These are phyloP conservation scores for Penicillium sp. DNA, from an alignment of 2,329 filamentous ascomycete species.

Conservation along the genomic window DNA sequence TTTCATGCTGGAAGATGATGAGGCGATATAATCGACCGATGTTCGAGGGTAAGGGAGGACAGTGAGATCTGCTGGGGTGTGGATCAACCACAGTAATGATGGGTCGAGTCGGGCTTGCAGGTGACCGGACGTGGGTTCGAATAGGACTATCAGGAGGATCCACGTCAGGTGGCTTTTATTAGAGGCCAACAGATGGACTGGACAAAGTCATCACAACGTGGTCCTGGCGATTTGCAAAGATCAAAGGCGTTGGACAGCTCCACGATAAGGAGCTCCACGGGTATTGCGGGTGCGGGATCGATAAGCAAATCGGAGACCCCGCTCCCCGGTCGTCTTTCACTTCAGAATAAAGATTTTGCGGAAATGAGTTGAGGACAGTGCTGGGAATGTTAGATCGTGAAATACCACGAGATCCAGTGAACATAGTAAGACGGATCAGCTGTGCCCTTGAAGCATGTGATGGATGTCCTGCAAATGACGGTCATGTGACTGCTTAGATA, in stretches of 20 bases:
- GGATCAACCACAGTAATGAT: conserved; percentile 6
- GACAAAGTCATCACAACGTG: conserved; percentile 17
- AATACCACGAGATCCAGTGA: not conserved
- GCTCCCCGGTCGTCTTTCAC: not conserved
- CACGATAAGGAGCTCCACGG: conserved; percentile 17
- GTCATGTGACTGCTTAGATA: conserved; percentile 8
- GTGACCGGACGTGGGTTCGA: conserved; percentile 15
- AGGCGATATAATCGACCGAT: conserved; percentile 2
- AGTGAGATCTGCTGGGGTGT: conserved; percentile 4
- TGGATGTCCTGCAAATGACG: not conserved
- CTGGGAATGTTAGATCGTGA: too few relatives aligned
- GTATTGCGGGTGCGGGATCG: conserved; percentile 5
- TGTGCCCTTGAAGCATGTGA: conserved; percentile 3
- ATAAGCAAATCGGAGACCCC: conserved; percentile 15
- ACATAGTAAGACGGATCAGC: conserved; percentile 4
- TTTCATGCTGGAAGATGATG: conserved; percentile 27
- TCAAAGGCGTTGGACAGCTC: conserved; percentile 1
- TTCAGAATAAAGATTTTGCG: not conserved
- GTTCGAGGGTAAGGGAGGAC: not conserved
- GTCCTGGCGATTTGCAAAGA: not conserved
- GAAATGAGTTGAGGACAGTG: too few relatives aligned
- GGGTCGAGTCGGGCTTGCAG: conserved; percentile 16
- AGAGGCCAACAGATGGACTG: conserved; percentile 3
- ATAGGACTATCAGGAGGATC: conserved; percentile 13
- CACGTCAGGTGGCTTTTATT: conserved; percentile 13